Evolutionary conservation across 192 early-diverging fungal genomes (phyloP), one percentile per base, ranked within the genome.

Genomic region (Rhizoclosmatium sp.): DNA sequence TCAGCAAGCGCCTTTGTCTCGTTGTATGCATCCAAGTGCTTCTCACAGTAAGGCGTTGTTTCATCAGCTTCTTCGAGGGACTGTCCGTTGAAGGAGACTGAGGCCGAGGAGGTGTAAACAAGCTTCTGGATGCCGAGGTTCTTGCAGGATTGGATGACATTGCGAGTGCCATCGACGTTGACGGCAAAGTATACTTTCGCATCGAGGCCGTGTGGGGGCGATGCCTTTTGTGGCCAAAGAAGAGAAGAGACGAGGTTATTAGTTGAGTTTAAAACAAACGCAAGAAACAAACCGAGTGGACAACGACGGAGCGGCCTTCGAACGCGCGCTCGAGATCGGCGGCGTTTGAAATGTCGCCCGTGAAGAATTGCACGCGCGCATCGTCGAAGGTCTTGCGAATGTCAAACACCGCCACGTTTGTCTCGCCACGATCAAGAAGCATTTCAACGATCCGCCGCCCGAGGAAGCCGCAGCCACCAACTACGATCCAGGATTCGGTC

Each of bases 401-500:
- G 86, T 99, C 97, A 75, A 99, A 92, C n/a, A 96, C 92, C 59
- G 92, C 85, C 67, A 97, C 90, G 73, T 47, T 65, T 2, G 16
- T 39, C 3, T 76, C 61, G 9, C 87, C 80, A 59, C 89, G 89
- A 31, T 83, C 88, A n/a, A 92, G 84, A 10, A 99, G 92, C 56
- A 92, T 88, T 1, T 91, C 81, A 61, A 94, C 91, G 39, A 97
- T 92, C 71, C 90, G 88, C 9, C 92, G 85, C 47, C 95, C 96
- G 39, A 97, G 89, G 83, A 97, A 97, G 4, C 95, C 94, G 78
- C 95, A 91, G 67, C 96, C 94, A 54, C 96, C 95, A 69, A 85
- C 69, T 16, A 85, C 78, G 41, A 85, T 77, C 49, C 76, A 83
- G 3, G 77, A 65, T 39, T 65, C 62, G 31, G 12, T 12, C 67